Percentiles rank a stretch among this genome's conserved stretches.
Conservation (phyloP, 1,284 basidiomycete species). For the Ustilago trichophora region DNA sequence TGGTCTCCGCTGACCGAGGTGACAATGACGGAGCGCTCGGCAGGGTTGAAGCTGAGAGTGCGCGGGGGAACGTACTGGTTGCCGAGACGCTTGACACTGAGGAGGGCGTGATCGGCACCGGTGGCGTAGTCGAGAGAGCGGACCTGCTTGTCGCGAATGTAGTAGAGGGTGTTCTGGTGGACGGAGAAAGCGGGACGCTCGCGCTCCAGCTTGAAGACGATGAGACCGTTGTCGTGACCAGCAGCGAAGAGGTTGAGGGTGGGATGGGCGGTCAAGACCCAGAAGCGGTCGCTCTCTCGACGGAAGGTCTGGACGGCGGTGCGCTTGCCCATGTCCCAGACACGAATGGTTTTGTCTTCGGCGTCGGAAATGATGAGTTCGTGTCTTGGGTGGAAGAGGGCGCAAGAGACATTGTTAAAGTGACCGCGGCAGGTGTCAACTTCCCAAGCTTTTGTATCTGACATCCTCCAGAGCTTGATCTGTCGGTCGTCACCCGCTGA, state of each 20-base stretch:
- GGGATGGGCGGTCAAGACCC: slow-evolving; percentile 95
- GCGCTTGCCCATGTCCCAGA: slow-evolving; percentile 91
- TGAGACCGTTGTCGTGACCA: slow-evolving; percentile 95
- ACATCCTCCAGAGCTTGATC: slow-evolving; percentile 99
- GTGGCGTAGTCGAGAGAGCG: slow-evolving; percentile 91
- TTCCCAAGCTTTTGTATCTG: slow-evolving; percentile 99
- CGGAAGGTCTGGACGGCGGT: slow-evolving; percentile 98
- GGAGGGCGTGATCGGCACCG: slow-evolving; percentile 88
- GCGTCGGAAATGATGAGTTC: slow-evolving; percentile 84
- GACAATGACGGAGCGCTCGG: slow-evolving; percentile 90
- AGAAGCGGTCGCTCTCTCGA: slow-evolving; percentile 96
- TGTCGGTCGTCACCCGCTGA: slow-evolving; percentile 97
- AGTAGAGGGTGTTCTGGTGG: slow-evolving; percentile 90
- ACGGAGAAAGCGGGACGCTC: slow-evolving; percentile 96
- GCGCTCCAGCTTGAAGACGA: slow-evolving; percentile 99
- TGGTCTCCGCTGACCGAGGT: slow-evolving; percentile 84
- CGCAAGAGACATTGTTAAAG: slow-evolving; percentile 97
- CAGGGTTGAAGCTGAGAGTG: slow-evolving; percentile 96
- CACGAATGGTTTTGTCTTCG: slow-evolving; percentile 82
- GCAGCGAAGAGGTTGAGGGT: slow-evolving; percentile 98
- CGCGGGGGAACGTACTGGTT: slow-evolving; percentile 94
- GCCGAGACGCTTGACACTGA: slow-evolving; percentile 94
- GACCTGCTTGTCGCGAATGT: slow-evolving; percentile 97
- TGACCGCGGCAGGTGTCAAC: slow-evolving; percentile 99
- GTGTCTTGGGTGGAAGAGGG: slow-evolving; percentile 96